Base-by-base conservation (phyloP, 2,329 filamentous ascomycete genomes). In the Metarhizium brunneum region DNA sequence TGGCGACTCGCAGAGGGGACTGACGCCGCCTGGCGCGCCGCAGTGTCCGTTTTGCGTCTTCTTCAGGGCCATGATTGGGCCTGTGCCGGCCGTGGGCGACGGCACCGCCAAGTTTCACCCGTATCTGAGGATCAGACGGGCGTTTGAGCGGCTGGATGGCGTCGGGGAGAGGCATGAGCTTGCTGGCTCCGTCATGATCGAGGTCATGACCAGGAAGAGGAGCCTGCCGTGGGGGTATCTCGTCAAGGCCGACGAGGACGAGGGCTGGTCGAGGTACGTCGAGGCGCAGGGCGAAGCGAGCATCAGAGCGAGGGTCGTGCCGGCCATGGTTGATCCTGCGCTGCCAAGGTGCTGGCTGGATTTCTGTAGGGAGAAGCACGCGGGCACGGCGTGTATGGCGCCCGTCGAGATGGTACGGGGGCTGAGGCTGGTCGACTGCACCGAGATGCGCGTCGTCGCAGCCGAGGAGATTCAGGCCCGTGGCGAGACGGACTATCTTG, bases 31-130 rank as follows among this genome's bases (percentile, higher is more conserved):
- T 5, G 38, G 32, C 47, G 40, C 40, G 47, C 45, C 49, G 35
- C 48, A 29, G 25, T 72, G 70, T 52, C 70, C 70, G n/a, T 72
- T 69, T 59, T 72, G 70, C 58, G 63, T 66, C 55, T 72, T 72
- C 59, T 71, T 72, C 56, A 64, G 68, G 49, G 65, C 68, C 51
- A 59, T 72, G 59, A 64, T 72, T 20, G 67, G 65, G n/a, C 30
- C 50, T 2, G 16, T 52, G 6, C 43, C 50, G 16, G 61, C 62
- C 8, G 61, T 58, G 18, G 57, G 49, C 57, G 56, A 65, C 11
- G 56, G 65, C 58, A 72, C 68, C 52, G 72, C 70, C 50, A 69
- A 69, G 8, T 55, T 55, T 50, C 51, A 48, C 25, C 70, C 70
- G 1, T 72, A 72, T 55, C 55, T 72, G 54, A 69, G 70, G 55